Evolutionary conservation across 352 stramenopile genomes (phyloP).

Genomic region (Thraustochytrium sp.): DNA sequence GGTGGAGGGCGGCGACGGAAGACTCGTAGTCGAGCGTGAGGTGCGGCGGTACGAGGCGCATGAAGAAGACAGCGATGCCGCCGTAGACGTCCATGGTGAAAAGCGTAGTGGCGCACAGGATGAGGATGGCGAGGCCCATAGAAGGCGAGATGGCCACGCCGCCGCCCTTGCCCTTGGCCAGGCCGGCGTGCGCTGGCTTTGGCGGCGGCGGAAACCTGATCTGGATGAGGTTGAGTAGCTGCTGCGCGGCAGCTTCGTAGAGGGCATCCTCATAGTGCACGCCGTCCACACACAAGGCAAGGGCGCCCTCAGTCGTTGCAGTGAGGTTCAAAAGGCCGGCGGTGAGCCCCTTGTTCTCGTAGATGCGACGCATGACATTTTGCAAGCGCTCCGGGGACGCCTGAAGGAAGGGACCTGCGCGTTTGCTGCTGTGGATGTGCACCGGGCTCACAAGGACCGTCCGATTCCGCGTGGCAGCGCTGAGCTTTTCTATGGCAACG

Average conservation of each 20-base stretch:
- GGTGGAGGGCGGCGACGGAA: not conserved
- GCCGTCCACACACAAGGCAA: not conserved
- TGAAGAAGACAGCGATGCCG: slow-evolving; percentile 6
- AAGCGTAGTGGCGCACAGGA: not conserved
- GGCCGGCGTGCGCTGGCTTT: not conserved
- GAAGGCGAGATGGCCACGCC: slow-evolving; percentile 8
- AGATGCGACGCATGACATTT: too few relatives aligned
- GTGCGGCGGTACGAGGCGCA: not conserved
- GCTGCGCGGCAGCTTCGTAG: not conserved
- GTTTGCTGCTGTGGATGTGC: too few relatives aligned
- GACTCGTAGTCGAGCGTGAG: not conserved
- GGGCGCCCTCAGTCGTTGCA: not conserved
- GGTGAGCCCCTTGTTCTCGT: not conserved
- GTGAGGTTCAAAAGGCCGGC: not conserved
- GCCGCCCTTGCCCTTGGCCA: slow-evolving; percentile 29
- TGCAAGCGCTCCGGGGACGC: too few relatives aligned
- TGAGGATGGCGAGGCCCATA: not conserved
- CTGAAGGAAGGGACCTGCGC: too few relatives aligned
- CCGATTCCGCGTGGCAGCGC: too few relatives aligned
- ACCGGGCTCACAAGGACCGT: too few relatives aligned
- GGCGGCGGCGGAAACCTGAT: not conserved
- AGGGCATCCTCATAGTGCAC: not conserved
- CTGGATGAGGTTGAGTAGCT: not conserved
- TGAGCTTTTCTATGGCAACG: too few relatives aligned
- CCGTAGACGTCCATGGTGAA: slow-evolving; percentile 34